Base-by-base conservation (phyloP, 129 eudicot species). In the Erigeron canadensis region DNA sequence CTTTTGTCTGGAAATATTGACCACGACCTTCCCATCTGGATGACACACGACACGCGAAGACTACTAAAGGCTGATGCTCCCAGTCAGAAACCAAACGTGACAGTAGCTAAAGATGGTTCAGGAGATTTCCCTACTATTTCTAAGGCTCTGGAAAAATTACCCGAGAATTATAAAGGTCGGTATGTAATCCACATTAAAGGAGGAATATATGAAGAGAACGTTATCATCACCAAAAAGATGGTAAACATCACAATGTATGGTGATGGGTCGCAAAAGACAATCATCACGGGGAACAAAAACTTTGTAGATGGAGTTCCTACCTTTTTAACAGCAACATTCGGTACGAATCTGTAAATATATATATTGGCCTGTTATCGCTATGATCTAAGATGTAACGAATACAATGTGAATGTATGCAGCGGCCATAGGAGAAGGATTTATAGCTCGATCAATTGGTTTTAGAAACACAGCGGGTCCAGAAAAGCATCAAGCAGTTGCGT, bases 401-500 rank as follows among this genome's bases (percentile, higher is more conserved):
- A 37, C 4, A 13, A 56, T 65, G 23, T 51, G n/a, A 22, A 62
- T n/a, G 13, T 44, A 39, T 74, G 79, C 85, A 91, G 97, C 86
- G 53, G 91, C 81, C 45, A 38, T 83, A 10, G 95, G 97, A 57
- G 87, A 86, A 9, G 95, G 91, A 44, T 87, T 91, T 63, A 77
- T 85, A 77, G 97, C 89, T 8, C 84, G 77, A 50, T 80, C 86
- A 0, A 72, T 91, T 13, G 89, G 97, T 15, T 91, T 91, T 65
- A 59, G 70, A 59, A 91, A 91, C 82, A 87, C 95, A 0, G 97
- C 97, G 0, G 97, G 97, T 18, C 89, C 95, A 0, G 95, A 91
- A 54, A 91, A 91, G 75, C 86, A 75, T 69, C 97, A 87, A 63
- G 97, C 97, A 4, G 95, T 91, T 0, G 97, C 97, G 2, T 74